Evolutionary conservation across 192 early-diverging fungal genomes (phyloP).

Genomic region (Mortierella antarctica): DNA sequence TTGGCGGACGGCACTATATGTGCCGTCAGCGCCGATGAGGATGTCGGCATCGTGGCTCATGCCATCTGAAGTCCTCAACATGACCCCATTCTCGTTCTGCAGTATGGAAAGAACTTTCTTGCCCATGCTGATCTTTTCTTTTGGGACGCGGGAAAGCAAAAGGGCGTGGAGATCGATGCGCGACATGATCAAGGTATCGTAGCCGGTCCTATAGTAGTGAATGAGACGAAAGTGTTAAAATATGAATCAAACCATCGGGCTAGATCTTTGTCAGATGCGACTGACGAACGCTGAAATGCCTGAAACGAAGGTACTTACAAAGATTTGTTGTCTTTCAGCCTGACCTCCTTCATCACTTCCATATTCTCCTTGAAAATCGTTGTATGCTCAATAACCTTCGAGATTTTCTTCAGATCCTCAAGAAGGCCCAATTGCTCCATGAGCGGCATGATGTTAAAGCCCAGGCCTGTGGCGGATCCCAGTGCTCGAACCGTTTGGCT

Average conservation of each 20-base stretch:
- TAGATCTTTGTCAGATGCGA: neutral
- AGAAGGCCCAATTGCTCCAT: constrained; percentile 27
- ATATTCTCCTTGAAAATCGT: constrained; percentile 4
- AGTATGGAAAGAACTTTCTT: constrained; percentile 5
- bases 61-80: neutral
- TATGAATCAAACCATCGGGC: no score
- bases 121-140: constrained; percentile 1
- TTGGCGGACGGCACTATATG: neutral
- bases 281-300: neutral
- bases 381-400: neutral
- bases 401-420: constrained; percentile 6
- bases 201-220: neutral
- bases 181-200: neutral
- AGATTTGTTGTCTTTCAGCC: neutral
- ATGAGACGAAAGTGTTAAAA: neutral
- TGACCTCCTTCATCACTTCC: neutral
- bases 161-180: neutral
- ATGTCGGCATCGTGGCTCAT: constrained; percentile 1
- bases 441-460: constrained; percentile 9
- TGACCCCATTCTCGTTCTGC: constrained; percentile 1
- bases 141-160: neutral
- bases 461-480: constrained; percentile 7
- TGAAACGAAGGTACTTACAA: constrained; percentile 2
- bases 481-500: neutral
- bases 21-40: neutral